These are phyloP conservation scores for Dactylellina haptotyla DNA, from an alignment of 2,329 filamentous ascomycete genomes.

Conservation along the genomic window DNA sequence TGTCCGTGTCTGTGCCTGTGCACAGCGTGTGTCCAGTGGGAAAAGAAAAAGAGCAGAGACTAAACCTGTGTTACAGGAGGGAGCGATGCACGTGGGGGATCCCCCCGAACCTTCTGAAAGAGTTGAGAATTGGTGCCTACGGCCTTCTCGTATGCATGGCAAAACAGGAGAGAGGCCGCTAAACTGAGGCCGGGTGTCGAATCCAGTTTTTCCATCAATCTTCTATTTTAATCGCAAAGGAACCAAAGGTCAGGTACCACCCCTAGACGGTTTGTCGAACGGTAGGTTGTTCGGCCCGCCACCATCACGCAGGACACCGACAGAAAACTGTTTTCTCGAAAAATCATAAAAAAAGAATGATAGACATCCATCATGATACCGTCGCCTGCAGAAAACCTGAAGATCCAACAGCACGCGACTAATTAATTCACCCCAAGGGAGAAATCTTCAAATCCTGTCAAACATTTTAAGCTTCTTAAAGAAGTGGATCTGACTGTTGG, in stretches of 20 bases:
- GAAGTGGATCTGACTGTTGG: constrained; percentile 33
- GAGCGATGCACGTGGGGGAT: constrained; percentile 35
- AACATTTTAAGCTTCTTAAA: constrained; percentile 47
- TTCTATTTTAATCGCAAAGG: constrained; percentile 9
- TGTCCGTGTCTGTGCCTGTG: too few relatives aligned
- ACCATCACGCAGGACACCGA: constrained; percentile 4
- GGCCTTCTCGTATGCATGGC: constrained; percentile 16
- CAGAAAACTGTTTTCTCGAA: background rate
- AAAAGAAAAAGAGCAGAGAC: background rate
- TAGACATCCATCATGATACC: constrained; percentile 5
- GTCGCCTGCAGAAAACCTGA: background rate
- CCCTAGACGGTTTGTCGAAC: constrained; percentile 3
- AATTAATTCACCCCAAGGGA: constrained; percentile 13
- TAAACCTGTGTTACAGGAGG: constrained; percentile 2
- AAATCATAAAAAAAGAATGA: background rate
- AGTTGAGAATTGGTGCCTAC: constrained; percentile 33
- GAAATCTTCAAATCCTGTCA: constrained; percentile 31
- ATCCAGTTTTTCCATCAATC: constrained; percentile 38
- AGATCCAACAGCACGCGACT: constrained; percentile 17
- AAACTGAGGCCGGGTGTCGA: constrained; percentile 13
- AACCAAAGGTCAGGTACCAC: background rate
- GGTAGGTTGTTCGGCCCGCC: background rate
- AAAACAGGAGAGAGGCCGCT: background rate
- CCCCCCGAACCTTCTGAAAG: constrained; percentile 14
- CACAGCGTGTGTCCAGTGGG: background rate